Base-by-base conservation (phyloP, 169 alveolate species). In the Plasmodium yoelii region DNA sequence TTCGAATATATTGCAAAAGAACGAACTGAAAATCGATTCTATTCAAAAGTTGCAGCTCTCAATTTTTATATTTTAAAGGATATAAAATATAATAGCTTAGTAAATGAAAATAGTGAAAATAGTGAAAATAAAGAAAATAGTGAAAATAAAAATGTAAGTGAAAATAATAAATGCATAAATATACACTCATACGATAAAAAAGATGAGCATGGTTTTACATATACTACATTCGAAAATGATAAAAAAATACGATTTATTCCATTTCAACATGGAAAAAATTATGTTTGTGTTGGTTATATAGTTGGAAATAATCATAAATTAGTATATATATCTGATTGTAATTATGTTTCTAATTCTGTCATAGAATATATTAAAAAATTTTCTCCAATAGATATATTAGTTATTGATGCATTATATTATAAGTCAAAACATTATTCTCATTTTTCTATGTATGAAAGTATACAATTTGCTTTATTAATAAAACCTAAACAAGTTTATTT, bases 311-410 rank as follows among this genome's bases (percentile, higher is more conserved):
- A 65, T 65, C 47, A 61, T 10, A 80, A 80, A 47, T 56, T 80
- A 28, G 82, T 80, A 10, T 80, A 80, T 49, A 80, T 80, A 19
- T 80, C 90, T 2, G 90, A 80, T 70, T 80, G 90, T 67, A 65
- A 71, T 1, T 46, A 80, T 65, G 19, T 80, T 55, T 70, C 90
- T 15, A 26, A 46, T 12, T 65, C 53, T 80, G 63, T 65, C 42
- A 6, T 80, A 46, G 72, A 80, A n/a, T 80, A 80, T 60, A 80
- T 80, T 15, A 80, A 80, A 60, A 80, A 80, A 46, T 9, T 80
- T 5, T 82, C 71, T 1, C 15, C 90, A n/a, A 53, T 46, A 18
- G 90, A 80, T n/a, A 57, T 80, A 18, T 56, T 80, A 80, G 26
- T 80, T 7, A 80, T 80, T 53, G 90, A 80, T 42, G 90, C 90